Conservation (phyloP, 345 rosid species). For the Laguncularia racemosa region DNA sequence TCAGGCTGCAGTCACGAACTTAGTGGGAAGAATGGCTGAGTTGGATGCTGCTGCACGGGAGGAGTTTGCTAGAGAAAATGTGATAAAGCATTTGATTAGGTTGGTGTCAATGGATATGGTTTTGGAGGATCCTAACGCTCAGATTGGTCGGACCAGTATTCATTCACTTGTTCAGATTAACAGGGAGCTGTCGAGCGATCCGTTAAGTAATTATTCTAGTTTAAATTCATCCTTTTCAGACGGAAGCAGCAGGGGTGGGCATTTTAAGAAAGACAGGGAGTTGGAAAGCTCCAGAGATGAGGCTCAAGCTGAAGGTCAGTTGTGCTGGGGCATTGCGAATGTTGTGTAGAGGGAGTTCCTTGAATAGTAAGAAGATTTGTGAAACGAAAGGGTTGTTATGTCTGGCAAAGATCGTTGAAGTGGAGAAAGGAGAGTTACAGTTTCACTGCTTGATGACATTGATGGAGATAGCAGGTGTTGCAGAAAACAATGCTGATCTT, state of each 20-base stretch:
- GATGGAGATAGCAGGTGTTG: constrained; percentile 39
- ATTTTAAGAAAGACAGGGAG: constrained; percentile 35
- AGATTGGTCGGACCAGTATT: constrained; percentile 27
- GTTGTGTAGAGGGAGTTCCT: constrained; percentile 29
- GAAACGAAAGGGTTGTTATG: constrained; percentile 54
- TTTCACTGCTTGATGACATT: constrained; percentile 42
- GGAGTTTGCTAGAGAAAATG: constrained; percentile 40
- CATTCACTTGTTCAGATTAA: constrained; percentile 51
- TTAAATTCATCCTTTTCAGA: constrained; percentile 17
- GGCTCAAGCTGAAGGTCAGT: constrained; percentile 30
- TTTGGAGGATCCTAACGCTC: constrained; percentile 17
- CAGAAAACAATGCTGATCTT: constrained; percentile 42
- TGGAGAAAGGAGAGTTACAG: constrained; percentile 40
- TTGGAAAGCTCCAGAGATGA: constrained; percentile 29
- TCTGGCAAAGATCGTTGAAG: constrained; percentile 40
- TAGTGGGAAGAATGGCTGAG: constrained; percentile 49
- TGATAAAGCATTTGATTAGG: constrained; percentile 37
- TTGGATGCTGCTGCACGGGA: constrained; percentile 32
- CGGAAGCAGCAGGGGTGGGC: constrained; percentile 33
- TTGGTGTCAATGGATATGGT: constrained; percentile 30
- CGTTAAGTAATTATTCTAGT: constrained; percentile 1
- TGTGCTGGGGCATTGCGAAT: constrained; percentile 48
- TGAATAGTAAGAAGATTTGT: constrained; percentile 33
- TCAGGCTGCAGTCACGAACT: constrained; percentile 38
- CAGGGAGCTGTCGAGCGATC: constrained; percentile 24